These are phyloP conservation scores for Ceratocystis eucalypticola DNA, from an alignment of 2,329 filamentous ascomycete species.

Conservation along the genomic window DNA sequence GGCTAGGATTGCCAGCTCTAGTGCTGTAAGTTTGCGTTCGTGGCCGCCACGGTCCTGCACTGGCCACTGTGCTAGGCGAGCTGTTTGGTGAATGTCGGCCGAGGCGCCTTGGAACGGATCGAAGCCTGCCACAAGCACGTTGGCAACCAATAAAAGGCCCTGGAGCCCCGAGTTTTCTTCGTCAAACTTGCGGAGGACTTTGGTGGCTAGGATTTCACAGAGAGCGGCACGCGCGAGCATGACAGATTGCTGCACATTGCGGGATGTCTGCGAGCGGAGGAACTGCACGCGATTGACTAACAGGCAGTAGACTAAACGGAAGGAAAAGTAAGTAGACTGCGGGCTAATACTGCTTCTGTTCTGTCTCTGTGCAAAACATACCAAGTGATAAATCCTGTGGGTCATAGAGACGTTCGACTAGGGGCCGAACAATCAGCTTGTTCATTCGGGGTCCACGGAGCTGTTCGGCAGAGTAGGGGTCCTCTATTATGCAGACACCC, in stretches of 20 bases:
- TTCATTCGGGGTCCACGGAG: constrained; percentile 53
- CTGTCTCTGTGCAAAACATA: constrained; percentile 24
- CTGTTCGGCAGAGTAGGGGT: constrained; percentile 38
- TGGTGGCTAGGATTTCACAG: constrained; percentile 55
- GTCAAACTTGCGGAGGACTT: constrained; percentile 53
- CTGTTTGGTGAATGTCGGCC: constrained; percentile 35
- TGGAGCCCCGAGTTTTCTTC: constrained; percentile 50
- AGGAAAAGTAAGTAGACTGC: constrained; percentile 4
- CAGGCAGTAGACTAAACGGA: constrained; percentile 48
- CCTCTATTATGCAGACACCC: constrained; percentile 22
- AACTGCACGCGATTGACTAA: constrained; percentile 59
- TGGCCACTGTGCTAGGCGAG: constrained; percentile 30
- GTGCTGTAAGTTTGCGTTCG: constrained; percentile 47
- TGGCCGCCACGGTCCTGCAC: constrained; percentile 28
- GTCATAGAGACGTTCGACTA: constrained; percentile 51
- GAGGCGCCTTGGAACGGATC: constrained; percentile 19
- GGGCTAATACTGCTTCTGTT: neutral
- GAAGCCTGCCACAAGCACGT: constrained; percentile 31
- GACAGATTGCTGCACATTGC: constrained; percentile 54
- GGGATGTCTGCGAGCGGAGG: constrained; percentile 46
- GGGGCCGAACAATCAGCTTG: constrained; percentile 45
- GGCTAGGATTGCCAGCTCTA: constrained; percentile 59
- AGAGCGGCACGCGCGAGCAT: constrained; percentile 53
- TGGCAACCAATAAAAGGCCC: constrained; percentile 51
- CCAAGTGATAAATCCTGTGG: constrained; percentile 47